A percentile compares a stretch with the other conserved stretches of the same genome.
phyloP scores from a whole-genome alignment of 2,329 filamentous ascomycete genomes.

The Arthroderma uncinatum region DNA sequence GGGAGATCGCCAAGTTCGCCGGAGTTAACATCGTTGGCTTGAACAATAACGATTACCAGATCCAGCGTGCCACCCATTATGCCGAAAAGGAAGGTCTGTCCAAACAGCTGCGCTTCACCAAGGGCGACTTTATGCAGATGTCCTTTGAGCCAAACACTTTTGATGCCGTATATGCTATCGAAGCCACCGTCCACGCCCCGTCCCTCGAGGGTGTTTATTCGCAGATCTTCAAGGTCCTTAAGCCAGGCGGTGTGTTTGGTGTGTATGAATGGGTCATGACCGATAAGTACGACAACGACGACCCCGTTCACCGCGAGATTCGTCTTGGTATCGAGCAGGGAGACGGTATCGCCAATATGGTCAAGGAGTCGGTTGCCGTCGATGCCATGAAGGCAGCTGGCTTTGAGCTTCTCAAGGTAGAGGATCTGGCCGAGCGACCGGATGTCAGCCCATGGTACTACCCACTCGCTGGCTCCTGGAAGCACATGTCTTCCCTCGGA shows the following conservation, averaged over 20 bases:
- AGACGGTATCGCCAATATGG: constrained; percentile 97
- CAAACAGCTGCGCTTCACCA: constrained; percentile 72
- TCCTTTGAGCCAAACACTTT: constrained; percentile 83
- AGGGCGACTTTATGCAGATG: constrained; percentile 99
- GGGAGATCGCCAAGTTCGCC: constrained; percentile 93
- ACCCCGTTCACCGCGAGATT: constrained; percentile 76
- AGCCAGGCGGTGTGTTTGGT: constrained; percentile 89
- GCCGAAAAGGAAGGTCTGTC: constrained; percentile 69
- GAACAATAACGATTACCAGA: constrained; percentile 99
- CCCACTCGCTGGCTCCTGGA: constrained; percentile 73
- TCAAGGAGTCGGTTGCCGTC: constrained; percentile 68
- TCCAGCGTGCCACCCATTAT: constrained; percentile 80
- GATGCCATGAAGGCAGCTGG: constrained; percentile 76
- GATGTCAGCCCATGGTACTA: constrained; percentile 87
- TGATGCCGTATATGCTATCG: constrained; percentile 92
- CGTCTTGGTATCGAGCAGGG: constrained; percentile 91
- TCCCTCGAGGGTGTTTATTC: constrained; percentile 83
- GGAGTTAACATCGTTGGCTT: constrained; percentile 79
- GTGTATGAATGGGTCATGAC: constrained; percentile 99
- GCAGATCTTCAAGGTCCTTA: constrained; percentile 88
- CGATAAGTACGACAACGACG: constrained; percentile 80
- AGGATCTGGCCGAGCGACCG: constrained; percentile 70
- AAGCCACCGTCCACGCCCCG: constrained; percentile 91
- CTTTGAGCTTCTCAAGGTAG: constrained; percentile 70
- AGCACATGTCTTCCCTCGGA: constrained; percentile 65